Conservation (phyloP, 2,329 filamentous ascomycete genomes). For the Aspergillus sp. region DNA sequence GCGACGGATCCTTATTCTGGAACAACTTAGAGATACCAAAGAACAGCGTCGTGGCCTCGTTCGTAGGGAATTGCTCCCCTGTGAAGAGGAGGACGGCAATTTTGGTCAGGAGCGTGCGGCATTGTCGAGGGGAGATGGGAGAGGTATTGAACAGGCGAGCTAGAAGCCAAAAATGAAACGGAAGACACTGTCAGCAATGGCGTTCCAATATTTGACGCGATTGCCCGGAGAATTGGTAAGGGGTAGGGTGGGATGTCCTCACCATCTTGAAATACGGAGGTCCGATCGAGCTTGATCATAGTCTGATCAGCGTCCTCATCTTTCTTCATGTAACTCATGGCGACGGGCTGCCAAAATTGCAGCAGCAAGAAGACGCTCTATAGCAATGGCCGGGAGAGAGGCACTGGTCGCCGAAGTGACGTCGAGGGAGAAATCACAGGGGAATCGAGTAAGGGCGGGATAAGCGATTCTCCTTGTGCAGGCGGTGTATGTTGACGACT, state of each 20-base stretch:
- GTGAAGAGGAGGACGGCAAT: constrained; percentile 95
- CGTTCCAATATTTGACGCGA: constrained; percentile 16
- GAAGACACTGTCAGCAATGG: constrained; percentile 14
- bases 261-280: constrained; percentile 99
- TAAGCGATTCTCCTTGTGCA: constrained; percentile 12
- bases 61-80: constrained; percentile 92
- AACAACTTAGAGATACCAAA: constrained; percentile 99
- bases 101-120: constrained; percentile 95
- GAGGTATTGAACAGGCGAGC: constrained; percentile 97
- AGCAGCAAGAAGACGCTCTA: constrained; percentile 20
- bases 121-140: constrained; percentile 94
- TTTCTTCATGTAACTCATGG: constrained; percentile 97
- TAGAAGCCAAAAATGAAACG: constrained; percentile 36
- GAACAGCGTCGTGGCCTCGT: constrained; percentile 97
- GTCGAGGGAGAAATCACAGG: constrained; percentile 13
- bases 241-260: constrained; percentile 26
- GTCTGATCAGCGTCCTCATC: constrained; percentile 94
- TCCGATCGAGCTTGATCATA: constrained; percentile 95
- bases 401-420: constrained; percentile 17
- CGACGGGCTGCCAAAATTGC: constrained; percentile 32
- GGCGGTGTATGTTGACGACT: constrained; percentile 22
- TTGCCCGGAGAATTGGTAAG: constrained; percentile 20
- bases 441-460: constrained; percentile 22
- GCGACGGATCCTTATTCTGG: constrained; percentile 97
- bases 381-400: constrained; percentile 11